Evolutionary conservation across 2,329 filamentous ascomycete species (phyloP).

Genomic region (Beauveria sp.): DNA sequence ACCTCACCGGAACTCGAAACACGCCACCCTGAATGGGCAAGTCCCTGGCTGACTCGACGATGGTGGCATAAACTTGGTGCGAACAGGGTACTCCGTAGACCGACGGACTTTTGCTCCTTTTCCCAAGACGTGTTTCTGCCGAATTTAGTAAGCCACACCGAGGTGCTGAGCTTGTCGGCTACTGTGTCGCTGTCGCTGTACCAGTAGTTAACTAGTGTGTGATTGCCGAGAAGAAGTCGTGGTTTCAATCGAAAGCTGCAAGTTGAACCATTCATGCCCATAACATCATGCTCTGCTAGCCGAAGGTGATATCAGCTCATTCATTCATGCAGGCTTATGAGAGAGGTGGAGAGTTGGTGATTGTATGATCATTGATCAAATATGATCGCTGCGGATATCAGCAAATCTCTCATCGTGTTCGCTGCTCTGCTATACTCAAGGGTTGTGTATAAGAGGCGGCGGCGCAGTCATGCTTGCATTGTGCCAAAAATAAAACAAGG

Average conservation of each 20-base stretch:
- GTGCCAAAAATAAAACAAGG: neutral
- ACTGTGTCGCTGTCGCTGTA: neutral
- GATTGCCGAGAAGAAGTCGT: neutral
- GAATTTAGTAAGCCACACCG: neutral
- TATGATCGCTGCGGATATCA: constrained; percentile 8
- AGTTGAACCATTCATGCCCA: too few relatives aligned
- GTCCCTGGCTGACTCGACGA: neutral
- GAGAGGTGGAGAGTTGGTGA: neutral
- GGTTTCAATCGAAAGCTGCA: too few relatives aligned
- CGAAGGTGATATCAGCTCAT: neutral
- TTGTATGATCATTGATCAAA: neutral
- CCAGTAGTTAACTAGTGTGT: neutral
- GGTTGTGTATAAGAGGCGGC: neutral
- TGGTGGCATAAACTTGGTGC: neutral
- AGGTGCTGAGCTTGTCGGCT: too few relatives aligned
- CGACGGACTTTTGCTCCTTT: neutral
- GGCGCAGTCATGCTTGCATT: neutral
- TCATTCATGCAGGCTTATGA: neutral
- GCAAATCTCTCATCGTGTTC: constrained; percentile 2
- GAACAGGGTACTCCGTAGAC: neutral
- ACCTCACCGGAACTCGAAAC: constrained; percentile 10
- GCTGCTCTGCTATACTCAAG: neutral
- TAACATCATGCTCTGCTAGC: too few relatives aligned
- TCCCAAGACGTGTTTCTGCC: neutral
- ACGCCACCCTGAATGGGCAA: neutral